These are phyloP conservation scores for Crithidia expoeki DNA, from an alignment of 208 protist genomes.

Conservation along the genomic window DNA sequence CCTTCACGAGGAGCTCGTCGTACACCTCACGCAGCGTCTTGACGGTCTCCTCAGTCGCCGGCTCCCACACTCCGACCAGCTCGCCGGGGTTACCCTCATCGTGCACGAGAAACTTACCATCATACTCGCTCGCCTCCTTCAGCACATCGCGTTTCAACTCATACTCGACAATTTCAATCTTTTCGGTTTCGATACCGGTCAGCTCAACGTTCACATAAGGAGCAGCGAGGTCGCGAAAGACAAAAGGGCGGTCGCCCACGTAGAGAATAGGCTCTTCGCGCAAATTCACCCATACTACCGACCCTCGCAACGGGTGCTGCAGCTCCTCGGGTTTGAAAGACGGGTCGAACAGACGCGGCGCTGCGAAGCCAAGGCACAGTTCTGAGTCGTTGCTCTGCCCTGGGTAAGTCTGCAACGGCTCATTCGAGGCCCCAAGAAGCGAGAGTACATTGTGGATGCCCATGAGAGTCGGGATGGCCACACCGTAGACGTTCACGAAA, in stretches of 20 bases:
- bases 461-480: constrained; percentile 82
- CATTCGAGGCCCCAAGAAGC: constrained; percentile 75
- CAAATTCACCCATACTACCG: constrained; percentile 90
- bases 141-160: constrained; percentile 79
- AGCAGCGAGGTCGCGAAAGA: constrained; percentile 82
- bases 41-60: constrained; percentile 67
- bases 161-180: constrained; percentile 83
- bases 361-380: constrained; percentile 77
- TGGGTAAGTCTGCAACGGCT: constrained; percentile 70
- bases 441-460: constrained; percentile 90
- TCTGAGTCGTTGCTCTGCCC: constrained; percentile 82
- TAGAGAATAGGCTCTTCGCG: constrained; percentile 90
- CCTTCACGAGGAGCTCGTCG: constrained; percentile 57
- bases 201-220: constrained; percentile 92
- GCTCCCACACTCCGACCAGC: constrained; percentile 84
- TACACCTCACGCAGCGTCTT: constrained; percentile 87
- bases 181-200: constrained; percentile 83
- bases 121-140: constrained; percentile 74
- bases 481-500: constrained; percentile 85
- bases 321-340: constrained; percentile 69
- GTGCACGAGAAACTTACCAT: constrained; percentile 85
- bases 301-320: constrained; percentile 70
- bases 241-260: constrained; percentile 85
- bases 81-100: constrained; percentile 87
- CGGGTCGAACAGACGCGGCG: constrained; percentile 80